Base-by-base conservation (phyloP, 352 stramenopile species). In the Pythium utonaiense region DNA sequence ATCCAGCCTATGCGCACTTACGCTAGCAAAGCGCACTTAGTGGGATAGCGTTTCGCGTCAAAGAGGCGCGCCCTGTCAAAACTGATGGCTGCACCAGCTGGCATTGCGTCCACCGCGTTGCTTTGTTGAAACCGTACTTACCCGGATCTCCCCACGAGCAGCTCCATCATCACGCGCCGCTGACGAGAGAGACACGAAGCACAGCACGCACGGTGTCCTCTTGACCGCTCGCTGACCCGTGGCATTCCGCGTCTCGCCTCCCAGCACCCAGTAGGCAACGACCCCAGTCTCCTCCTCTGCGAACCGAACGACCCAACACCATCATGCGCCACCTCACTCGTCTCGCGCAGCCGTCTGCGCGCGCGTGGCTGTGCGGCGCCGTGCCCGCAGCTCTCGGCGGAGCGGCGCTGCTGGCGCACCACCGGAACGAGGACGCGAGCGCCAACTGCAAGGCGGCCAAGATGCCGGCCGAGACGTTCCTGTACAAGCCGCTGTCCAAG, bases 401-500 rank as follows among this genome's bases (percentile, higher is more conserved):
- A 27, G 67, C 53, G 27, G 58, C 62, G 34, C 60, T 65, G 30
- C 5, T 48, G 8, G 28, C 33, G 44, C 59, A 66, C 38, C 57
- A 69, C 25, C 57, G 38, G 36, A 28, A 58, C 22, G 30, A 57
- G 22, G 41, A 38, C 47, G 40, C 59, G 38, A 22, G 55, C n/a
- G 63, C 66, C 45, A 47, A 71, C 48, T 78, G 73, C 67, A 76
- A 75, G 60, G 68, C 62, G 38, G 47, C 56, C 45, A 64, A 66
- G 24, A 76, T 81, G 56, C 63, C 75, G 1, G 44, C 72, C 13
- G 60, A 78, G 41, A 59, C 81, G 53, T 94, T 92, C 68, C 70
- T 94, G 30, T 87, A 89, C 54, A 48, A 66, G 24, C 70, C 78
- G 52, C 59, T 94, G 57, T 90, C 84, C 19, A 38, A 79, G 45